These are phyloP conservation scores for Naganishia antarctica DNA, from an alignment of 768 basidiomycete species.

Conservation along the genomic window DNA sequence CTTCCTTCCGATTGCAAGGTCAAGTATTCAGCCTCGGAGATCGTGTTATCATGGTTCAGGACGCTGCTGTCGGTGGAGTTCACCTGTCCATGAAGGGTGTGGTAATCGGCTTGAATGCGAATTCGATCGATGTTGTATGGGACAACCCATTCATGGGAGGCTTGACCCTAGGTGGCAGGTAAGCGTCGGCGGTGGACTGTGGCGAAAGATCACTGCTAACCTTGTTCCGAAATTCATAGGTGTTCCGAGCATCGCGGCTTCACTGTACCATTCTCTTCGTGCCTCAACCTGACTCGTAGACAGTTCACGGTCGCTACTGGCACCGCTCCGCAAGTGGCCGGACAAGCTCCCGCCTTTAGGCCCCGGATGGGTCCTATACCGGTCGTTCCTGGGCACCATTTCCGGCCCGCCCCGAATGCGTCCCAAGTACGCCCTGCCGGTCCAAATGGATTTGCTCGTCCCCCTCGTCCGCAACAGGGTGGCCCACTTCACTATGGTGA, in stretches of 20 bases:
- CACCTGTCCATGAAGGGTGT: conserved; percentile 88
- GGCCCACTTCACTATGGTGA: conserved; percentile 42
- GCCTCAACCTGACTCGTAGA: conserved; percentile 77
- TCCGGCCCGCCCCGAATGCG: conserved; percentile 54
- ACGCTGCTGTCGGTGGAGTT: conserved; percentile 72
- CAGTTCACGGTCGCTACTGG: conserved; percentile 74
- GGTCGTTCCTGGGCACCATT: conserved; percentile 61
- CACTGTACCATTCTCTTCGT: conserved; percentile 76
- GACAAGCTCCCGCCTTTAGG: conserved; percentile 56
- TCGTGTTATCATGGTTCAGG: conserved; percentile 91
- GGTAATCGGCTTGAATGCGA: conserved; percentile 79
- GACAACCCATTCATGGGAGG: conserved; percentile 94
- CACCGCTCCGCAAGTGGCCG: conserved; percentile 28
- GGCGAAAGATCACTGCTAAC: neutral
- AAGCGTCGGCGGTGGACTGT: conserved; percentile 36
- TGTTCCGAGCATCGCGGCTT: conserved; percentile 91
- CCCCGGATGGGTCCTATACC: conserved; percentile 67
- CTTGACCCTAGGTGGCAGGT: conserved; percentile 69
- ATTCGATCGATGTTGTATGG: conserved; percentile 92
- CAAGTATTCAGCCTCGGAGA: conserved; percentile 85
- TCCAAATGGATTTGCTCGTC: conserved; percentile 6
- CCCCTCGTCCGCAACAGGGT: conserved; percentile 14
- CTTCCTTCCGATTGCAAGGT: conserved; percentile 79
- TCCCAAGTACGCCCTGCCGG: conserved; percentile 37
- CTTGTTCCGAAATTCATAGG: conserved; percentile 39